These are phyloP conservation scores for Salicornia ramosissima DNA, from an alignment of 148 eudicot genomes.

Conservation along the genomic window DNA sequence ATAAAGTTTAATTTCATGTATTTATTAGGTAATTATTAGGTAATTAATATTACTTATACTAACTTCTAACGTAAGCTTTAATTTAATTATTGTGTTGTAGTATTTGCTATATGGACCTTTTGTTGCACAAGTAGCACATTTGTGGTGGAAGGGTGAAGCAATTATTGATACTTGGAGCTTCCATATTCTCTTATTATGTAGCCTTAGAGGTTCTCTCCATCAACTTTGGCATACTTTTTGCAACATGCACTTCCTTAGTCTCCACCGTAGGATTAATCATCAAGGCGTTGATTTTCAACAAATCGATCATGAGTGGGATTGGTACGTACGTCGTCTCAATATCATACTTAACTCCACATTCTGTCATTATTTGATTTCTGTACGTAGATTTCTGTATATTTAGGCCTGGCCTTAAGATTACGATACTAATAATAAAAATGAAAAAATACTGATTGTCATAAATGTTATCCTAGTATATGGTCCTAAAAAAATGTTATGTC, in stretches of 20 bases:
- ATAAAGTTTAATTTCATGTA: too few species aligned
- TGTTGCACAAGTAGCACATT: conserved; percentile 39
- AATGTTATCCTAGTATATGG: too few species aligned
- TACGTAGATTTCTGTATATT: too few species aligned
- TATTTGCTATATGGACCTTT: conserved; percentile 65
- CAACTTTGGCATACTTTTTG: conserved; percentile 45
- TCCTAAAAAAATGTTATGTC: too few species aligned
- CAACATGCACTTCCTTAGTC: conserved; percentile 63
- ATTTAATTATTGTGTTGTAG: conserved; percentile 24
- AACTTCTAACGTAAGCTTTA: neutral
- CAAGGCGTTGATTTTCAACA: conserved; percentile 72
- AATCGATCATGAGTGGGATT: conserved; percentile 78
- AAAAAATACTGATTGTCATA: too few species aligned
- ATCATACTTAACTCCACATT: too few species aligned
- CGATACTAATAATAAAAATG: too few species aligned
- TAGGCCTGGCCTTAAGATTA: too few species aligned
- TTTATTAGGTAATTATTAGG: too few species aligned
- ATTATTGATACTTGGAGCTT: conserved; percentile 44
- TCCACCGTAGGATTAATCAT: conserved; percentile 42
- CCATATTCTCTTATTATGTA: conserved; percentile 52
- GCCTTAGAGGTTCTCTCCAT: conserved; percentile 45
- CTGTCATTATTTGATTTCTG: too few species aligned
- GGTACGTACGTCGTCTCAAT: conserved; percentile 60
- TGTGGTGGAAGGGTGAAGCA: conserved; percentile 45
- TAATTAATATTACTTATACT: neutral